Evolutionary conservation across 768 basidiomycete species (phyloP), one percentile per base, ranked within the genome.

Genomic region (Hericium erinaceus): DNA sequence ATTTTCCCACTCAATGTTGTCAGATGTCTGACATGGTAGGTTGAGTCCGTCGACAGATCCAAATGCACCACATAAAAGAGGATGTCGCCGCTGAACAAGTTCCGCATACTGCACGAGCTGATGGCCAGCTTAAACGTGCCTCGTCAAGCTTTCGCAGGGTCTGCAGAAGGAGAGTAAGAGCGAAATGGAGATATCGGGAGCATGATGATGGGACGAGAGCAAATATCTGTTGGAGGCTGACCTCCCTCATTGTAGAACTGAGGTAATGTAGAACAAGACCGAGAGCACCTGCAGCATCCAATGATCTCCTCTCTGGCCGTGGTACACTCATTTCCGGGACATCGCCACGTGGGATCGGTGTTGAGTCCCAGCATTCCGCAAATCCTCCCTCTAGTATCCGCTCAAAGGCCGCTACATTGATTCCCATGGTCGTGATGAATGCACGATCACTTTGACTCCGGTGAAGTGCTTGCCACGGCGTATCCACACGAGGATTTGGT

Each of bases 221-320:
- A 64, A 80, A 80, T 0, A 77, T 75, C 46, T 75, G 71, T 48
- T 72, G 70, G 1, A 78, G 65, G 38, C 62, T 70, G 6, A 68
- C 64, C 40, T 77, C 70, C 0, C 46, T 65, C 70, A 77, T 77
- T 0, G 72, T 69, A 0, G 76, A 78, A 44, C 66, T 67, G 10
- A 78, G 67, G 18, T 66, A 77, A 54, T 80, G 75, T 0, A 78
- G 66, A 1, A 70, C 55, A 3, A 76, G 70, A 2, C 77, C 73
- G 4, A 80, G 66, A 0, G 69, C 76, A 46, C 76, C 74, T n/a
- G 63, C 63, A 12, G 73, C 70, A 65, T 73, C 65, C 15, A 75
- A 63, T 0, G 74, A 77, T 3, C 71, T 49, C 0, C 56, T 24
- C 1, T 48, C 58, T 10, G 66, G 67, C 1, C 67, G 62, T 37